Evolutionary conservation across 805 yeast species (phyloP), one percentile per base, ranked within the genome.

Genomic region (Lipomyces sp.): DNA sequence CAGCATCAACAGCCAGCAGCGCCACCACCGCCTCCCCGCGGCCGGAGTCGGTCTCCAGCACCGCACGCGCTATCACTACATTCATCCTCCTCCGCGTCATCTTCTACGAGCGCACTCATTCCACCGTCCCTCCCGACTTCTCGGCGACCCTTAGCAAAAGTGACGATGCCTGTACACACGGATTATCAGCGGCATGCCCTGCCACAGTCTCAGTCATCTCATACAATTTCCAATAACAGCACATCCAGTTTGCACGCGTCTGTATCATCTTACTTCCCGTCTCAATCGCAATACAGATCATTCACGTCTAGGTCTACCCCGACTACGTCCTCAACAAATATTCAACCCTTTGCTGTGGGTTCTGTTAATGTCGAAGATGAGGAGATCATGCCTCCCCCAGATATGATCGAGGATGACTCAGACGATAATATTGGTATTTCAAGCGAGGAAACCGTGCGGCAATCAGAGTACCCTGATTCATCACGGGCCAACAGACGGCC

Each of bases 401-500:
- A 47, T 23, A 39, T 43, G 47, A 48, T 41, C 42, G 58, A 53
- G 21, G 55, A 53, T 23, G 58, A 53, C 29, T 49, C 54, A 2
- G 55, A 50, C 32, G 57, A 52, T 32, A 46, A 48, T 21, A 21
- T 44, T 4, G 26, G 43, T 16, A 28, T 45, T 11, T 33, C 51
- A 14, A 36, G 24, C 11, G 58, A 55, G 32, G 53, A 52, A 19
- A 36, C 47, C 7, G 57, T 46, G 23, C 45, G 50, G 34, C 10
- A 45, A 28, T 18, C 45, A 3, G 53, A 51, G 31, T 55, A 51
- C 26, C 68, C 68, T 1, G 68, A 65, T 36, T 59, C 65, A 4
- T 64, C 68, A 16, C 61, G 60, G n/a, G 58, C 65, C 19, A 66
- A 64, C 49, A 52, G 69, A 21, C 46, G 64, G 32, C 64, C 68